Percentiles rank a stretch among this genome's conserved stretches.
phyloP scores from a whole-genome alignment of 2,329 filamentous ascomycete genomes.

The Fusarium oligoseptatum region DNA sequence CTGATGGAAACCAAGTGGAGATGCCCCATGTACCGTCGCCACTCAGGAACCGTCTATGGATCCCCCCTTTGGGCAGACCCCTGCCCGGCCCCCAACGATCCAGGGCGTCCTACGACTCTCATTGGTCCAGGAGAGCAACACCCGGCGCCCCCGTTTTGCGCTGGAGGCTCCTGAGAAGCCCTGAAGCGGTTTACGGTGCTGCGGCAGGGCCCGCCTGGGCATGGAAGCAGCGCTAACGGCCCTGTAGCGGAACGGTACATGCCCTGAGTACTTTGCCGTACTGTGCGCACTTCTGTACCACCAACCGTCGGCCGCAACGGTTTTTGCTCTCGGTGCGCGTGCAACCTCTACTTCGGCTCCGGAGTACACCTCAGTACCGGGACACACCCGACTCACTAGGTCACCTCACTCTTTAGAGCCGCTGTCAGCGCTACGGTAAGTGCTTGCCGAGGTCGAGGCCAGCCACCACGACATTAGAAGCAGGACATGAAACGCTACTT shows the following conservation, averaged over 20 bases:
- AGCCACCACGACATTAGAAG: slow-evolving; percentile 15
- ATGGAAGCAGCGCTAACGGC: slow-evolving; percentile 15
- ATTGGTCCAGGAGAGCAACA: slow-evolving; percentile 26
- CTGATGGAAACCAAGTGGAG: slow-evolving; percentile 27
- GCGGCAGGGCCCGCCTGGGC: slow-evolving; percentile 45
- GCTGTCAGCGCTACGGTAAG: slow-evolving; percentile 28
- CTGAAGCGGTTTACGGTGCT: slow-evolving; percentile 31
- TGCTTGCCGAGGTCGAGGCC: slow-evolving; percentile 19
- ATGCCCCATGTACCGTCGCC: slow-evolving; percentile 35
- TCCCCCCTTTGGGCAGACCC: slow-evolving; percentile 15
- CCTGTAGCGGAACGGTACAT: not conserved
- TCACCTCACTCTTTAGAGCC: not conserved
- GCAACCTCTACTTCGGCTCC: slow-evolving; percentile 2
- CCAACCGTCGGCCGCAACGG: not conserved
- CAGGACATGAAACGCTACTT: slow-evolving; percentile 31
- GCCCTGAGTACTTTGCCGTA: not conserved
- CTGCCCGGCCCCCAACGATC: slow-evolving; percentile 23
- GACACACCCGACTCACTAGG: not conserved
- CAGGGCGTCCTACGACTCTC: not conserved
- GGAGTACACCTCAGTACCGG: slow-evolving; percentile 1
- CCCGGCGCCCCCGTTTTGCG: slow-evolving; percentile 27
- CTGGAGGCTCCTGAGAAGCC: slow-evolving; percentile 13
- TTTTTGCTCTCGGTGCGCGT: not conserved
- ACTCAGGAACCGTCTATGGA: slow-evolving; percentile 32
- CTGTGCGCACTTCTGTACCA: not conserved